Conservation (phyloP, 306 rosid genomes). For the Vigna nakashimae region DNA sequence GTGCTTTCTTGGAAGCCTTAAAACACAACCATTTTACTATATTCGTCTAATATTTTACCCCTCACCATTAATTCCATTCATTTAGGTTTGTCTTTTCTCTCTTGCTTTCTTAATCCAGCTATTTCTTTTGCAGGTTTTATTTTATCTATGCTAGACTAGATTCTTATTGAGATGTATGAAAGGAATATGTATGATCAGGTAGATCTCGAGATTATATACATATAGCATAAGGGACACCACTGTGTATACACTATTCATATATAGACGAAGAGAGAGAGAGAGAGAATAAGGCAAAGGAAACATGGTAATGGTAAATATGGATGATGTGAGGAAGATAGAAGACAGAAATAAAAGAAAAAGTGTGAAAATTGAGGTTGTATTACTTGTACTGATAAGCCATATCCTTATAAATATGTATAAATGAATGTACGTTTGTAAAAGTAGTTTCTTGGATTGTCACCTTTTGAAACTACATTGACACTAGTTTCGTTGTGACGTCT, state of each 20-base stretch:
- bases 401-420: too few relatives aligned
- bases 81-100: background rate
- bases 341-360: background rate
- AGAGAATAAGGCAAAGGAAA: background rate
- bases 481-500: constrained; percentile 33
- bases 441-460: constrained; percentile 19
- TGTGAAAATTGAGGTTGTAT: background rate
- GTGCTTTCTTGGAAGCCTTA: constrained; percentile 35
- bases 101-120: background rate
- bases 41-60: constrained; percentile 28
- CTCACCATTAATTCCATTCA: background rate
- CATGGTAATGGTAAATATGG: too few relatives aligned
- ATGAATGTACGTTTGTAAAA: background rate
- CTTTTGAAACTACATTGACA: background rate
- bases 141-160: constrained; percentile 34
- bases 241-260: background rate
- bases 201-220: constrained; percentile 36
- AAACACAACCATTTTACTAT: constrained; percentile 44
- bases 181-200: constrained; percentile 21
- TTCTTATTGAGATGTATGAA: constrained; percentile 46
- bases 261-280: background rate
- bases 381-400: background rate
- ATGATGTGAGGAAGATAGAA: background rate
- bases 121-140: constrained; percentile 33
- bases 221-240: background rate